Evolutionary conservation across 768 basidiomycete genomes (phyloP), one percentile per base, ranked within the genome.

Genomic region (Lactifluus subvellereus): DNA sequence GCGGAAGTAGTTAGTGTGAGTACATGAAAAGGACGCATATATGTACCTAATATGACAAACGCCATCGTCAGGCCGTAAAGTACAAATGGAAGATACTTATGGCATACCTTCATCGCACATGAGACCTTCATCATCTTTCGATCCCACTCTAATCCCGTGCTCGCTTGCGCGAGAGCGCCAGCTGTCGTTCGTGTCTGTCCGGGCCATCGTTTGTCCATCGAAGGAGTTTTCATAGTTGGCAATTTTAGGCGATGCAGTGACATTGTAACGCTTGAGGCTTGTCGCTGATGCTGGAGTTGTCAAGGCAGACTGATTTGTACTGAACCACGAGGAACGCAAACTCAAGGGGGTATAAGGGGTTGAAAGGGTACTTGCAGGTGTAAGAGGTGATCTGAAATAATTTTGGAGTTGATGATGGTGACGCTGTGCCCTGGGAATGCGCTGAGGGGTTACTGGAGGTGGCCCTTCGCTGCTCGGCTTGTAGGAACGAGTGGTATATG

Each of bases 141-240:
- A 73, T 32, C 82, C 76, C 56, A 88, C 85, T 72, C 81, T 86
- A 62, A 89, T 88, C 48, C 86, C 87, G 65, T 88, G 84, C 67
- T 87, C 85, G 61, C 77, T 84, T 55, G 87, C 86, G 54, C 87
- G 78, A 35, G 81, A 84, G 60, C 88, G 80, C 89, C 89, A 91
- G 71, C 82, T 88, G 38, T 81, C 79, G 5, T 85, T 81, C 43
- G 84, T 80, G 71, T 87, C 84, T 16, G 83, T 82, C 27, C 84
- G 75, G 69, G 79, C 80, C 66, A 73, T 75, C 66, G 78, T 77
- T 54, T 61, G 54, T 16, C 51, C 53, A 38, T 55, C 64, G 40
- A 66, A 59, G 5, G 65, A 48, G 67, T 79, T 79, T 50, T 71
- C 67, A 56, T 66, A 71, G 58, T 48, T 53, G 16, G 42, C 72